These are phyloP conservation scores for Avicennia marina DNA, from an alignment of 257 asterid species.

Conservation along the genomic window DNA sequence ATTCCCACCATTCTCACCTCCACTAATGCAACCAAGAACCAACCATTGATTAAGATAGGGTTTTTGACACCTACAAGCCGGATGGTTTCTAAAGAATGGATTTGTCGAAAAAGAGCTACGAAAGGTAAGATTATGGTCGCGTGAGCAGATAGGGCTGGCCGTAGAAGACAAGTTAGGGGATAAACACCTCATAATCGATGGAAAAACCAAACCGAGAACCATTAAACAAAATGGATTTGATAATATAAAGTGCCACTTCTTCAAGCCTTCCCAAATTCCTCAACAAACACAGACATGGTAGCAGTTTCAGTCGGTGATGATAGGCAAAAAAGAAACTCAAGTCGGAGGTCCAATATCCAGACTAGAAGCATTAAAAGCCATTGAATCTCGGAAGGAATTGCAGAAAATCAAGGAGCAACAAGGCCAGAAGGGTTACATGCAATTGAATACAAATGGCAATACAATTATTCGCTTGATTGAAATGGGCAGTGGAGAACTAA, in stretches of 20 bases:
- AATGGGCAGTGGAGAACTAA: neutral
- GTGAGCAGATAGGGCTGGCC: conserved; percentile 19
- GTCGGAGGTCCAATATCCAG: neutral
- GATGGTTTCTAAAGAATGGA: conserved; percentile 14
- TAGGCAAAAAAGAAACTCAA: neutral
- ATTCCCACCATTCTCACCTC: conserved; percentile 24
- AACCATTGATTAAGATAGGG: conserved; percentile 9
- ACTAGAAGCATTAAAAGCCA: neutral
- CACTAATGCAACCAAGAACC: conserved; percentile 17
- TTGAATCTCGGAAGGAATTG: conserved; percentile 9
- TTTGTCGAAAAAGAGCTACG: conserved; percentile 14
- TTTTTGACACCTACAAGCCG: conserved; percentile 14
- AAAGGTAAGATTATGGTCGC: neutral
- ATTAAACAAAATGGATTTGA: neutral
- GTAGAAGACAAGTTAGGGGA: conserved; percentile 17
- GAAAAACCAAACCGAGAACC: neutral
- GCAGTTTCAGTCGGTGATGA: neutral
- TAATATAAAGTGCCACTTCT: neutral
- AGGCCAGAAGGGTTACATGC: neutral
- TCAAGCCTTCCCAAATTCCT: neutral
- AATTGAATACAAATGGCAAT: neutral
- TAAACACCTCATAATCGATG: conserved; percentile 20
- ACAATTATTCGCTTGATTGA: neutral
- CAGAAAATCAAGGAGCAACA: conserved; percentile 10
- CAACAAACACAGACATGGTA: neutral